Evolutionary conservation across 768 basidiomycete genomes (phyloP).

Genomic region (Amanita muscaria): DNA sequence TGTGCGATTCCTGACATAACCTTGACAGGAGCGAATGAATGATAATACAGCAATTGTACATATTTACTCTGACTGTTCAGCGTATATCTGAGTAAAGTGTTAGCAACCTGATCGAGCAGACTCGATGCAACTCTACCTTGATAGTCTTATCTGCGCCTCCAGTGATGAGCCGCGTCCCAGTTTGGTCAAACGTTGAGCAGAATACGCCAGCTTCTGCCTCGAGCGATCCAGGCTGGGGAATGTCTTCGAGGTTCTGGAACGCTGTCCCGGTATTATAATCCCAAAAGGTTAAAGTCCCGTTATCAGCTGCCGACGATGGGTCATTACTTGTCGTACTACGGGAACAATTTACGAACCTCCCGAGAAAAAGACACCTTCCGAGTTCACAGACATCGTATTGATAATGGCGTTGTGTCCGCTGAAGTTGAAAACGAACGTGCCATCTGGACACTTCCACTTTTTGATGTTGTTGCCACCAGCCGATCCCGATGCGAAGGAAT

Average conservation of each 20-base stretch:
- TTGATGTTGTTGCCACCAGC: conserved; percentile 99
- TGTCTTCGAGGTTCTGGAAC: conserved; percentile 89
- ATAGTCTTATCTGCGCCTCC: conserved; percentile 99
- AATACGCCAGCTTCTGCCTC: conserved; percentile 97
- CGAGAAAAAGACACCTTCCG: conserved; percentile 95
- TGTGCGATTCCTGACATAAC: too few species aligned
- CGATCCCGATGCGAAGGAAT: conserved; percentile 90
- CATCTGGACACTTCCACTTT: conserved; percentile 99
- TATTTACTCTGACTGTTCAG: conserved; percentile 54
- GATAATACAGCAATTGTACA: neutral
- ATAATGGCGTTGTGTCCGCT: conserved; percentile 95
- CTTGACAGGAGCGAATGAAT: too few species aligned
- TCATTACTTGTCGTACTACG: neutral
- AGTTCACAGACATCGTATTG: conserved; percentile 89
- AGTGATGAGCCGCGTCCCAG: conserved; percentile 89
- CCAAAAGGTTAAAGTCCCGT: conserved; percentile 88
- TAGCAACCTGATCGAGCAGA: neutral
- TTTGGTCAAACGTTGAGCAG: conserved; percentile 94
- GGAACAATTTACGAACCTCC: conserved; percentile 52
- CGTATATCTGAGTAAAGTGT: conserved; percentile 38
- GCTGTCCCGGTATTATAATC: conserved; percentile 92
- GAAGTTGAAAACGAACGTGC: conserved; percentile 94
- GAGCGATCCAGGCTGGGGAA: conserved; percentile 95
- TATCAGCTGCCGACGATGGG: conserved; percentile 38
- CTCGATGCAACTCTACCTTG: conserved; percentile 49